phyloP scores from a whole-genome alignment of 179 eudicot species.

The Actinidia arguta region DNA sequence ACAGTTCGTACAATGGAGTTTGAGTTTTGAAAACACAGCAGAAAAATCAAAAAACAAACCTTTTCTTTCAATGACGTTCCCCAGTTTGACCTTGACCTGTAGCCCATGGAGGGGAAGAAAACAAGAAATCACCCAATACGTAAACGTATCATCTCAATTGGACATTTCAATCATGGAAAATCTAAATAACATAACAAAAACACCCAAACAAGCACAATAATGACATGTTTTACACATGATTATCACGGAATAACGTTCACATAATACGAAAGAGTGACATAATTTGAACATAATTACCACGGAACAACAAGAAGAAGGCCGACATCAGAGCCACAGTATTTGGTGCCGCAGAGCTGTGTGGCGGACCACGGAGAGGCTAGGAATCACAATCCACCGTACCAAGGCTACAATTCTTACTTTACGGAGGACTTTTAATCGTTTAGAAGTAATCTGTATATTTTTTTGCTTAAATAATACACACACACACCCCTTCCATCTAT shows the following conservation, averaged over 20 bases:
- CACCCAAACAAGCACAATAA: not conserved
- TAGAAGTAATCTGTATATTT: too few relatives aligned
- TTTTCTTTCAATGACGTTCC: conserved; percentile 74
- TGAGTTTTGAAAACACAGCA: not conserved
- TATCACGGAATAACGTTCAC: too few relatives aligned
- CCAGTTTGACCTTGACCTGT: conserved; percentile 87
- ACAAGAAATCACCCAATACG: not conserved
- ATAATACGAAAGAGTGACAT: too few relatives aligned
- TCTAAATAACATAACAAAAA: too few relatives aligned
- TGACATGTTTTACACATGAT: not conserved
- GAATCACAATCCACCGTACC: not conserved
- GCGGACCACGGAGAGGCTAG: conserved; percentile 45
- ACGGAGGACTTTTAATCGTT: too few relatives aligned
- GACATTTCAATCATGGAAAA: conserved; percentile 2
- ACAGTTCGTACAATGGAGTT: not conserved
- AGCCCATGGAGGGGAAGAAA: not conserved
- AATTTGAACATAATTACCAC: not conserved
- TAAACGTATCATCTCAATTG: not conserved
- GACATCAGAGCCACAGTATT: conserved; percentile 47
- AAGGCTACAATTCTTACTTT: too few relatives aligned
- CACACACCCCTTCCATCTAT: too few relatives aligned
- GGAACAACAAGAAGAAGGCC: not conserved
- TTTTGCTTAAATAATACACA: too few relatives aligned
- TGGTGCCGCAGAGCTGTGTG: conserved; percentile 52
- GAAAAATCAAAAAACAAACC: conserved; percentile 44